A percentile compares a stretch with the other conserved stretches of the same genome.
Evolutionary conservation across 2,329 filamentous ascomycete species (phyloP).

Genomic region (Talaromyces sp.): DNA sequence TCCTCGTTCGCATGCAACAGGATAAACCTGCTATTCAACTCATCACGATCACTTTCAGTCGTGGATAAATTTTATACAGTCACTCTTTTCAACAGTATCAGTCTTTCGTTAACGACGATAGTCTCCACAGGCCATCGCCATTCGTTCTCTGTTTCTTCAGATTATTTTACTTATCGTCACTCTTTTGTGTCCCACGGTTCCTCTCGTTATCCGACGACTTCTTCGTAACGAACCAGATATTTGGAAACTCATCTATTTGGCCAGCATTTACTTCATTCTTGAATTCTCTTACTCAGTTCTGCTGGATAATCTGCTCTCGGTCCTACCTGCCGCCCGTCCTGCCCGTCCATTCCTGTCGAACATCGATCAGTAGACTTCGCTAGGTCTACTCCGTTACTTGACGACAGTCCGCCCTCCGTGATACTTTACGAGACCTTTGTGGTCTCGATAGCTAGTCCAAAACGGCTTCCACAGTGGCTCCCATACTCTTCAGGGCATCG

Average conservation of each 20-base stretch:
- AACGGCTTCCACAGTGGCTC: conserved; percentile 59
- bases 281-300: not conserved
- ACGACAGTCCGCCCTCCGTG: conserved; percentile 6
- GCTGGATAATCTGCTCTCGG: not conserved
- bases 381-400: not conserved
- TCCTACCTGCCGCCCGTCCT: not conserved
- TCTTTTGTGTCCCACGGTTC: conserved; percentile 17
- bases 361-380: not conserved
- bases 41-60: not conserved
- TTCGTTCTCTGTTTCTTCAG: conserved; percentile 4
- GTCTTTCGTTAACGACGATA: conserved; percentile 9
- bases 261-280: not conserved
- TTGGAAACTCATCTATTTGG: not conserved
- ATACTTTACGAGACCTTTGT: conserved; percentile 26
- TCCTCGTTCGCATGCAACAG: conserved; percentile 5
- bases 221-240: conserved; percentile 14
- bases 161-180: conserved; percentile 8
- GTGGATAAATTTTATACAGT: not conserved
- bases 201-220: conserved; percentile 14
- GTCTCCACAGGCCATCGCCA: not conserved
- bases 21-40: not conserved
- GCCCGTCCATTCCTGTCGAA: not conserved
- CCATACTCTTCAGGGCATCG: conserved; percentile 58
- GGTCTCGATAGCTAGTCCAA: conserved; percentile 33
- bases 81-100: not conserved